Conservation (phyloP, 1,284 basidiomycete genomes). For the Phellinidium pouzarii region DNA sequence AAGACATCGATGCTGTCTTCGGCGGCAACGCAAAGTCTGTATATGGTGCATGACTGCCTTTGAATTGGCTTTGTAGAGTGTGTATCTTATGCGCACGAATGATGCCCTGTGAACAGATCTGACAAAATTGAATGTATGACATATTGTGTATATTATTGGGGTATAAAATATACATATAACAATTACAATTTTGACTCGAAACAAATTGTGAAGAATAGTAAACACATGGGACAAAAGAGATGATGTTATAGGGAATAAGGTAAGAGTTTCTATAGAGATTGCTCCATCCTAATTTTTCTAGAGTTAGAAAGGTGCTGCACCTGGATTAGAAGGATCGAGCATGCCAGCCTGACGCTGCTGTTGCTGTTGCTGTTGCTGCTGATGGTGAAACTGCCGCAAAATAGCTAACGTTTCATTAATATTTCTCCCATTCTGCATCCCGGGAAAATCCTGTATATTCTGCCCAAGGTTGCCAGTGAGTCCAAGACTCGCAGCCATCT, state of each 20-base stretch:
- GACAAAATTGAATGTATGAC: no score
- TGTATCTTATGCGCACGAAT: background rate
- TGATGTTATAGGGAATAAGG: no score
- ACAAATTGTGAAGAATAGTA: no score
- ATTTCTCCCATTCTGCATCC: conserved; percentile 11
- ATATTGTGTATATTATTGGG: no score
- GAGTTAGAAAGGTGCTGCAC: no score
- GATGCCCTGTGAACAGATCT: background rate
- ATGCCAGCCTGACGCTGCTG: conserved; percentile 16
- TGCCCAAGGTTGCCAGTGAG: conserved; percentile 16
- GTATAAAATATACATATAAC: no score
- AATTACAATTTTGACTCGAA: no score
- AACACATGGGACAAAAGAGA: no score
- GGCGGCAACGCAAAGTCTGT: conserved; percentile 56
- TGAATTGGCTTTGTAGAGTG: background rate
- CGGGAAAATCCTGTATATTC: conserved; percentile 14
- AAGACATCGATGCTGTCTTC: conserved; percentile 71
- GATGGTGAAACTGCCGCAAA: conserved; percentile 18
- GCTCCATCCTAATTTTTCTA: no score
- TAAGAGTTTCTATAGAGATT: no score
- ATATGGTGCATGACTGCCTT: conserved; percentile 34
- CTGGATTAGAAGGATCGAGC: conserved; percentile 11
- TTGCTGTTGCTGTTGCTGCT: conserved; percentile 18
- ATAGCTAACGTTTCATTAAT: conserved; percentile 8
- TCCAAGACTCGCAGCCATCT: background rate